Evolutionary conservation across 805 yeast species (phyloP).

Genomic region (Zygosaccharomyces bailii): DNA sequence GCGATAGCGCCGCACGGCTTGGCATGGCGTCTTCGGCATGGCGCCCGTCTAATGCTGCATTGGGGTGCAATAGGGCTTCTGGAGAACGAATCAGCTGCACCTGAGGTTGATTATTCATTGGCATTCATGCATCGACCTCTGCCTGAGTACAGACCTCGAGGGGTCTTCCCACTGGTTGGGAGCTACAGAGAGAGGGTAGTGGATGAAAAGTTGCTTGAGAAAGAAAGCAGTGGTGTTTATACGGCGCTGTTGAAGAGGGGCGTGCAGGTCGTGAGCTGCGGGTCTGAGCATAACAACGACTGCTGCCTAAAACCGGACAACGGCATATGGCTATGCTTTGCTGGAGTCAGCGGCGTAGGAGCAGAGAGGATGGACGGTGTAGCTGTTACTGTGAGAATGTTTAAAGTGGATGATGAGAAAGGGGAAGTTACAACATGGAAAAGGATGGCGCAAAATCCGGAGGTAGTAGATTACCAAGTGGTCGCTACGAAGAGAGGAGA

Average conservation of each 20-base stretch:
- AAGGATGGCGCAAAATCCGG: constrained; percentile 33
- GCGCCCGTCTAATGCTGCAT: constrained; percentile 10
- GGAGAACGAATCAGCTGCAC: background rate
- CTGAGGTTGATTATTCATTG: constrained; percentile 38
- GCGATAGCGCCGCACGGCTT: constrained; percentile 29
- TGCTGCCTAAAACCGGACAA: constrained; percentile 47
- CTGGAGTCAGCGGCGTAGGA: constrained; percentile 65
- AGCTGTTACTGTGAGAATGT: constrained; percentile 51
- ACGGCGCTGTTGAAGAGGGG: constrained; percentile 43
- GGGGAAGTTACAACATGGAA: constrained; percentile 58
- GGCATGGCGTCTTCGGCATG: background rate
- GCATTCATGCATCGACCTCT: constrained; percentile 68
- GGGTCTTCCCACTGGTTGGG: constrained; percentile 39
- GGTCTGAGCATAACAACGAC: constrained; percentile 69
- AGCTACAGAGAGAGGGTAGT: constrained; percentile 40
- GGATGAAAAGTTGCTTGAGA: constrained; percentile 31
- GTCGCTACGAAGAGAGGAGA: background rate
- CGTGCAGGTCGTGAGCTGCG: constrained; percentile 56
- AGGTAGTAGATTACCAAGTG: background rate
- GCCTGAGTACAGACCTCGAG: constrained; percentile 50
- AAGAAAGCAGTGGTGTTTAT: constrained; percentile 15
- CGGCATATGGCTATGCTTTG: constrained; percentile 60
- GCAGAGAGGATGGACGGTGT: constrained; percentile 53
- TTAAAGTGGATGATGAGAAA: constrained; percentile 43
- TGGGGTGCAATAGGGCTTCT: background rate